Evolutionary conservation across 2,329 filamentous ascomycete species (phyloP), one percentile per base, ranked within the genome.

Genomic region (Fusarium drepaniforme): DNA sequence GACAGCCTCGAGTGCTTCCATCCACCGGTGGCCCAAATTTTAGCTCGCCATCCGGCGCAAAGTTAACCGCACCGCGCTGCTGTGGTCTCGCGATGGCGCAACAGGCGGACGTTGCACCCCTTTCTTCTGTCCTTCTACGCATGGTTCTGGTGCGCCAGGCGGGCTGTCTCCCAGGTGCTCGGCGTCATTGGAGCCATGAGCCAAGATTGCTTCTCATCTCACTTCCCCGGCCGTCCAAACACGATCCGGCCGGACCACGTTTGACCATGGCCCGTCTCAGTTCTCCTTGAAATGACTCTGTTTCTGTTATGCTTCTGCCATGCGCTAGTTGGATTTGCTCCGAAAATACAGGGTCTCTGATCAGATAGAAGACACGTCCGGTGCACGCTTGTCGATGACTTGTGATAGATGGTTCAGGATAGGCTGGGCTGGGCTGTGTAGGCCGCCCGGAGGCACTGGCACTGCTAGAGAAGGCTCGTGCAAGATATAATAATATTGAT

Each of bases 91-190:
- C 61, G 68, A 71, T 74, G 72, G 77, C 67, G 70, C 66, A 64
- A 51, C 40, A 44, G 46, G 65, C 74, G 68, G 63, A 71, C 73
- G 68, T 78, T 74, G 56, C 56, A 25, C 73, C 70, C 72, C 66
- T 76, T 78, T 74, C 68, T 73, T 63, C 68, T 71, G 61, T 59
- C 60, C 60, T 68, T 76, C 66, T 67, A 76, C 66, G 65, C 63
- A 46, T 67, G 15, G 66, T 70, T 67, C 66, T 67, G 66, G 66
- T 63, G 38, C 64, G 42, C 61, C 58, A 67, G 66, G 33, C 42
- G 21, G 30, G 63, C 66, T 70, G 63, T 72, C 67, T 68, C 60
- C 67, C 59, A 60, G 30, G 60, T 71, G 68, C 67, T 71, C 66
- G 70, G 67, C 62, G 64, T 70, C 63, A 63, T 61, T 68, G 53